Conservation (phyloP, 1,284 basidiomycete species). For the Microbotryum violaceum region DNA sequence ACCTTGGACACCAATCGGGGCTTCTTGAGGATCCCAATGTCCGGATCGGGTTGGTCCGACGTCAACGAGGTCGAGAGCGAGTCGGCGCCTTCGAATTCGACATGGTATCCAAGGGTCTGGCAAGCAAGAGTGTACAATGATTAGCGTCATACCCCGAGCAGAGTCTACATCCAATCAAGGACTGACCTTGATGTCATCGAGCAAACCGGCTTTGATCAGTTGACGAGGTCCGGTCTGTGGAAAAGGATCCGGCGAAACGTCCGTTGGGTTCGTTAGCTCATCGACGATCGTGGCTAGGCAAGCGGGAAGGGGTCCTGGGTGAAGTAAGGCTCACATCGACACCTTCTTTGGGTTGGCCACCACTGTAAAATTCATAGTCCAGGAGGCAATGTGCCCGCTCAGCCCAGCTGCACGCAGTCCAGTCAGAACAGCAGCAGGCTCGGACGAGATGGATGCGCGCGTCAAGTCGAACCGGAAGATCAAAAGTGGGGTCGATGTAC, state of each 20-base stretch:
- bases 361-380: slow-evolving; percentile 12
- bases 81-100: slow-evolving; percentile 80
- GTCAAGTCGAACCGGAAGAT: background rate
- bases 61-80: slow-evolving; percentile 68
- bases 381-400: background rate
- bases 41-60: slow-evolving; percentile 53
- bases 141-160: too few species aligned
- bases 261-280: background rate
- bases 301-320: background rate
- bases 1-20: slow-evolving; percentile 62
- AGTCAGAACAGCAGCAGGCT: background rate
- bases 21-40: slow-evolving; percentile 81
- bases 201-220: slow-evolving; percentile 74
- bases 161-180: too few species aligned
- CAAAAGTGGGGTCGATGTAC: background rate
- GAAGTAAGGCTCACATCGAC: slow-evolving; percentile 56
- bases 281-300: background rate
- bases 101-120: slow-evolving; percentile 69
- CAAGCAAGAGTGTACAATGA: background rate
- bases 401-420: background rate
- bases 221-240: slow-evolving; percentile 60
- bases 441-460: background rate
- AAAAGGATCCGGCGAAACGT: background rate
- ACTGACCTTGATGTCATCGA: slow-evolving; percentile 57
- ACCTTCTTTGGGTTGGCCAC: slow-evolving; percentile 59